These are phyloP conservation scores for Drechslerella dactyloides DNA, from an alignment of 2,329 filamentous ascomycete genomes.

Conservation along the genomic window DNA sequence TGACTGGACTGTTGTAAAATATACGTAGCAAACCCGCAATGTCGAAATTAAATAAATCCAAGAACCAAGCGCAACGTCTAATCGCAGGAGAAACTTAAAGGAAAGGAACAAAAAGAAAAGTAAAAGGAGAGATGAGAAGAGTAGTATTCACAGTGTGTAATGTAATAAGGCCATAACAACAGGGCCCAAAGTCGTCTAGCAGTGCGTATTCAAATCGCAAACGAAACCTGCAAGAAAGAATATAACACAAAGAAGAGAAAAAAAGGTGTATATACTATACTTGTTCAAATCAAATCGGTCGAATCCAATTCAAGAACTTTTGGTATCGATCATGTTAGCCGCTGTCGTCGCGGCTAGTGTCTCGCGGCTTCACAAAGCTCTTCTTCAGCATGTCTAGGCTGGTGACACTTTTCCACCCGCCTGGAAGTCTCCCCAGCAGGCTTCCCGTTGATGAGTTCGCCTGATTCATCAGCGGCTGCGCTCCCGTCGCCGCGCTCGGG, in stretches of 20 bases:
- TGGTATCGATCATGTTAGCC: neutral
- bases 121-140: neutral
- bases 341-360: neutral
- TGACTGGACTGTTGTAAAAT: neutral
- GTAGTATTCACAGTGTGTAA: constrained; percentile 3
- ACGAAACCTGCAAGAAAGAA: neutral
- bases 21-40: neutral
- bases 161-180: neutral
- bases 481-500: neutral
- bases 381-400: constrained; percentile 15
- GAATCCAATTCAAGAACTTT: constrained; percentile 27
- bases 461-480: neutral
- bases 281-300: constrained; percentile 55
- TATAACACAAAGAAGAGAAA: constrained; percentile 43
- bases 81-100: neutral
- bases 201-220: neutral
- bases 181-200: neutral
- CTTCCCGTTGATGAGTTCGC: neutral
- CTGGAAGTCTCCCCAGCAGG: constrained; percentile 5
- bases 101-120: neutral
- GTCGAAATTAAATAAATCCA: neutral
- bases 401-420: constrained; percentile 17
- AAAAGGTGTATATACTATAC: constrained; percentile 54
- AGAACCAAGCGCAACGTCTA: neutral
- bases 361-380: constrained; percentile 12